Evolutionary conservation across 495 filamentous ascomycete genomes (phyloP).

Genomic region (Hypomontagnella monticulosa): DNA sequence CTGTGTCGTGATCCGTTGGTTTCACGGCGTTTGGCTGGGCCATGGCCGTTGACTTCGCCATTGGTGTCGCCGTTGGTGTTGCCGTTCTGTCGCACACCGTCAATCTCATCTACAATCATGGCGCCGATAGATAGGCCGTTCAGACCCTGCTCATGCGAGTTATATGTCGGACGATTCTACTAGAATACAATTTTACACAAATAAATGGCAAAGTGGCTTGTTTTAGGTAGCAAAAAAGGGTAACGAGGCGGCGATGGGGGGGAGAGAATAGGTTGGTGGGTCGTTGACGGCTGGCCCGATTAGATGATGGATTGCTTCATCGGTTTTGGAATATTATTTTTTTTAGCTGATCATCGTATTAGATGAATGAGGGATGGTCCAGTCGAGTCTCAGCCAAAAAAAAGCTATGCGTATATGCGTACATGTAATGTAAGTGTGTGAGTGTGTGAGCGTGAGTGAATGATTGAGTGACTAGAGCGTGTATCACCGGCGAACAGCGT

Average conservation of each 20-base stretch:
- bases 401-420: neutral
- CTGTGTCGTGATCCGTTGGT: slow-evolving; percentile 45
- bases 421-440: slow-evolving; percentile 7
- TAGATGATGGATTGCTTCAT: slow-evolving; percentile 28
- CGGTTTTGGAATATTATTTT: neutral
- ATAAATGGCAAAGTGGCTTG: slow-evolving; percentile 32
- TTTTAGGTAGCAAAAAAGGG: slow-evolving; percentile 30
- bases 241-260: slow-evolving; percentile 10
- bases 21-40: slow-evolving; percentile 42
- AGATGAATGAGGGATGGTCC: slow-evolving; percentile 18
- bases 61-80: slow-evolving; percentile 39
- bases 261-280: slow-evolving; percentile 17
- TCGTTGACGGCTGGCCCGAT: slow-evolving; percentile 29
- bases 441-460: neutral
- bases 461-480: neutral
- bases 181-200: neutral
- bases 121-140: slow-evolving; percentile 25
- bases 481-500: slow-evolving; percentile 41
- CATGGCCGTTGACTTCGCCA: slow-evolving; percentile 34
- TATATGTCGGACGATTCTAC: slow-evolving; percentile 18
- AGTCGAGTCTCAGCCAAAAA: slow-evolving; percentile 1
- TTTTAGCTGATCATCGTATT: slow-evolving; percentile 20
- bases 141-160: slow-evolving; percentile 25
- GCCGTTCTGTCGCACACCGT: slow-evolving; percentile 41
- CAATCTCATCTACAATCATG: slow-evolving; percentile 37